Conservation (phyloP, 345 rosid genomes). For the Populus tremula region DNA sequence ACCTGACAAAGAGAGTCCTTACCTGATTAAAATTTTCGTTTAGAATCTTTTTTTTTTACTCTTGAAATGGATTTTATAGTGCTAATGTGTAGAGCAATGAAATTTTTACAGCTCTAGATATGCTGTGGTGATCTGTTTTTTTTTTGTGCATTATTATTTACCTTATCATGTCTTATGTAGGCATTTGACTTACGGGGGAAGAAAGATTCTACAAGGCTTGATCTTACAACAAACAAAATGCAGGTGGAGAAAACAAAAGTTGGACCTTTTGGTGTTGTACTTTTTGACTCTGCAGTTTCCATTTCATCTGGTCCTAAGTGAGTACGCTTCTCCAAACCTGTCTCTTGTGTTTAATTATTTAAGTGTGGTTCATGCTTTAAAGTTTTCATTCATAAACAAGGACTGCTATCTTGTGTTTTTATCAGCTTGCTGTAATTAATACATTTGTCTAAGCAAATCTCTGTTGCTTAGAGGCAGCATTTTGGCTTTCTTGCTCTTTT, state of each 20-base stretch:
- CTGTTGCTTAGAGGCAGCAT: not conserved
- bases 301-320: slow-evolving; percentile 67
- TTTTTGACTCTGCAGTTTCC: slow-evolving; percentile 87
- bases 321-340: slow-evolving; percentile 40
- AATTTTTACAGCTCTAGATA: not conserved
- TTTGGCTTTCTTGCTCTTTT: not conserved
- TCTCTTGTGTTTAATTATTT: not conserved
- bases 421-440: not conserved
- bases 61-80: not conserved
- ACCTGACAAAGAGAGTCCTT: not conserved
- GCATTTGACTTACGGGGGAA: slow-evolving; percentile 52
- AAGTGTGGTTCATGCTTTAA: not conserved
- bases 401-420: not conserved
- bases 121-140: not conserved
- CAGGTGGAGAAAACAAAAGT: slow-evolving; percentile 77
- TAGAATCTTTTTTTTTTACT: not conserved
- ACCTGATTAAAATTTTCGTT: not conserved
- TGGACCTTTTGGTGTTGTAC: slow-evolving; percentile 76
- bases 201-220: slow-evolving; percentile 60
- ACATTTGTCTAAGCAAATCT: not conserved
- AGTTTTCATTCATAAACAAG: not conserved
- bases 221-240: slow-evolving; percentile 59
- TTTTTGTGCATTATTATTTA: slow-evolving; percentile 9
- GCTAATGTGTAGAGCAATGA: not conserved
- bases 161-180: slow-evolving; percentile 37